phyloP scores from a whole-genome alignment of 805 yeast genomes.

The Saturnispora saitoi region DNA sequence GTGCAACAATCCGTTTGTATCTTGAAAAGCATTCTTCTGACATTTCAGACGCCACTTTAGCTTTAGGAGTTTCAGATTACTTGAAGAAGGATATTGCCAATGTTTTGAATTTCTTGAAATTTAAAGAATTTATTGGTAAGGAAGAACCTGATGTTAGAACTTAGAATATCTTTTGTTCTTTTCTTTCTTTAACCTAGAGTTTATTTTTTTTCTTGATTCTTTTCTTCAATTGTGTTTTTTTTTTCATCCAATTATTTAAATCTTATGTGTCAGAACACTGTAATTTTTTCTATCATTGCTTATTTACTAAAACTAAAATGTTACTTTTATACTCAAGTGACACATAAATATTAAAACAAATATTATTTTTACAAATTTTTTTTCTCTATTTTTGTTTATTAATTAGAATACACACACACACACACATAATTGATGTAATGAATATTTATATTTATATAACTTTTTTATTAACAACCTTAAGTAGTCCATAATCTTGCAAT shows the following conservation, averaged over 20 bases:
- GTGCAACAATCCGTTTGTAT: constrained; percentile 92
- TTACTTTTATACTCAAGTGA: too few relatives aligned
- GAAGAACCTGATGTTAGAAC: constrained; percentile 88
- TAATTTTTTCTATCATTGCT: too few relatives aligned
- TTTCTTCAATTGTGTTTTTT: too few relatives aligned
- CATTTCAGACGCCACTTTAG: constrained; percentile 34
- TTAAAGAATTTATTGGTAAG: constrained; percentile 68
- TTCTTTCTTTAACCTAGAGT: neutral
- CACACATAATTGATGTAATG: neutral
- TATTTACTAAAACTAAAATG: too few relatives aligned
- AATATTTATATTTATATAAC: neutral
- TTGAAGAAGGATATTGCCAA: constrained; percentile 52
- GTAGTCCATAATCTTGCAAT: constrained; percentile 96
- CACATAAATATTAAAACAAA: neutral
- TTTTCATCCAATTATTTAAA: too few relatives aligned
- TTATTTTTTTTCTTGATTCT: neutral
- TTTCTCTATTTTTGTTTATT: neutral
- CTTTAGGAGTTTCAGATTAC: constrained; percentile 54
- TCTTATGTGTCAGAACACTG: too few relatives aligned
- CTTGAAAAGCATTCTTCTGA: constrained; percentile 75
- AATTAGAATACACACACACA: neutral
- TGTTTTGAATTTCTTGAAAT: constrained; percentile 60
- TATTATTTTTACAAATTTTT: neutral
- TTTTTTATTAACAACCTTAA: constrained; percentile 20
- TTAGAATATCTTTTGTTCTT: constrained; percentile 20